Evolutionary conservation across 2,329 filamentous ascomycete species (phyloP).

Genomic region (Fusarium pseudonygamai): DNA sequence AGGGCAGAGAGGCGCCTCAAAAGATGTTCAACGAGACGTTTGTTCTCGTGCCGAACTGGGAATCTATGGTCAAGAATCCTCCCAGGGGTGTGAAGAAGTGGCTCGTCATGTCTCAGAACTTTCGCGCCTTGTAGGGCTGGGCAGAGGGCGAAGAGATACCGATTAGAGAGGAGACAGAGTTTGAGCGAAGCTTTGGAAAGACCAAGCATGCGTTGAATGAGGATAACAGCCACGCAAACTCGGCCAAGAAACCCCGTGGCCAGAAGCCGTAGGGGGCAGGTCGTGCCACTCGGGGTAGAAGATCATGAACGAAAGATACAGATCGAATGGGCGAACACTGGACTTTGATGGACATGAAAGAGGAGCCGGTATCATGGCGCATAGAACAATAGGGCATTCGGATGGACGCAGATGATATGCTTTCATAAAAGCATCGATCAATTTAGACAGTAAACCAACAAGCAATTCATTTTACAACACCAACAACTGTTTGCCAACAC

Average conservation of each 20-base stretch:
- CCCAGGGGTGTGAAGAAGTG: conserved; percentile 65
- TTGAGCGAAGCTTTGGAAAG: not conserved
- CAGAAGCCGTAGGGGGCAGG: conserved; percentile 14
- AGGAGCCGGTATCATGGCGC: not conserved
- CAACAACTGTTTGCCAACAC: not conserved
- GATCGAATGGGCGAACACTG: too few relatives aligned
- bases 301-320: not conserved
- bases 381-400: conserved; percentile 2
- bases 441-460: not conserved
- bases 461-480: not conserved
- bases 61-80: conserved; percentile 63
- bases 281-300: not conserved
- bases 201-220: conserved; percentile 5
- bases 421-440: not conserved
- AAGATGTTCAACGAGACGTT: conserved; percentile 83
- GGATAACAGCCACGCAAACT: conserved; percentile 16
- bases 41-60: conserved; percentile 81
- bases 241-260: conserved; percentile 3
- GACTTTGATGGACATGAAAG: not conserved
- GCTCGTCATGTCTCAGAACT: conserved; percentile 78
- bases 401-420: not conserved
- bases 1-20: conserved; percentile 68
- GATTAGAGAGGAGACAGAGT: not conserved
- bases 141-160: not conserved
- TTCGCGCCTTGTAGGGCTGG: conserved; percentile 61